Evolutionary conservation across 2,329 filamentous ascomycete genomes (phyloP).

Genomic region (Penicillium sclerotiorum): DNA sequence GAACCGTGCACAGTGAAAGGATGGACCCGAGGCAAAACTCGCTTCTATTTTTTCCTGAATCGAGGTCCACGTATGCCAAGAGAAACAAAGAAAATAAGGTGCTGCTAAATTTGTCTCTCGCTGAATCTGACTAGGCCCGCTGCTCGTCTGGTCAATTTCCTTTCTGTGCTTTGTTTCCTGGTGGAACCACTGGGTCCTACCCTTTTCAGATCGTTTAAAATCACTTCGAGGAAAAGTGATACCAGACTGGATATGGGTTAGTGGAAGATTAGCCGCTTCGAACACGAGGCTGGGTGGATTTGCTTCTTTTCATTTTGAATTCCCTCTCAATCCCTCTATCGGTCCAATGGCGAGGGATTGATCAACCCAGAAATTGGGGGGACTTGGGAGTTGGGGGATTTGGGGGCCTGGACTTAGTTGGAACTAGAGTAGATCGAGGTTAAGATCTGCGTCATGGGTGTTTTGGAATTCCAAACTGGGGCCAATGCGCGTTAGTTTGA

Average conservation of each 20-base stretch:
- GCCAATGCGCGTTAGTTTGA: not conserved
- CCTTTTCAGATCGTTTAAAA: not conserved
- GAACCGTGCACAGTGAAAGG: not conserved
- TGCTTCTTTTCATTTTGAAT: no score
- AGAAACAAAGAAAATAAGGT: no score
- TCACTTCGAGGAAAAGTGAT: no score
- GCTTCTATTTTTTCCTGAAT: not conserved
- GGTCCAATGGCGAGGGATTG: not conserved
- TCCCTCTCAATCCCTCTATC: not conserved
- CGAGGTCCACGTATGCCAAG: not conserved
- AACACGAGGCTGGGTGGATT: not conserved
- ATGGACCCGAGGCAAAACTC: not conserved
- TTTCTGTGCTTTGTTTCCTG: not conserved
- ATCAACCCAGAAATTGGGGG: not conserved
- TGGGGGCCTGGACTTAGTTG: not conserved
- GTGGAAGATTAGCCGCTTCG: not conserved
- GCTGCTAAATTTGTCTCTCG: no score
- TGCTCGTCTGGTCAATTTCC: no score
- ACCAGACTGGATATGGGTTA: not conserved
- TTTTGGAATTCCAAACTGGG: not conserved
- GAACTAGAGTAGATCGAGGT: not conserved
- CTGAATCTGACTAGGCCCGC: no score
- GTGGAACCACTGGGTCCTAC: not conserved
- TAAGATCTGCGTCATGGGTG: conserved; percentile 1
- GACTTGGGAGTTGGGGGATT: no score